Evolutionary conservation across 345 rosid genomes (phyloP).

Genomic region (Theobroma cacao): DNA sequence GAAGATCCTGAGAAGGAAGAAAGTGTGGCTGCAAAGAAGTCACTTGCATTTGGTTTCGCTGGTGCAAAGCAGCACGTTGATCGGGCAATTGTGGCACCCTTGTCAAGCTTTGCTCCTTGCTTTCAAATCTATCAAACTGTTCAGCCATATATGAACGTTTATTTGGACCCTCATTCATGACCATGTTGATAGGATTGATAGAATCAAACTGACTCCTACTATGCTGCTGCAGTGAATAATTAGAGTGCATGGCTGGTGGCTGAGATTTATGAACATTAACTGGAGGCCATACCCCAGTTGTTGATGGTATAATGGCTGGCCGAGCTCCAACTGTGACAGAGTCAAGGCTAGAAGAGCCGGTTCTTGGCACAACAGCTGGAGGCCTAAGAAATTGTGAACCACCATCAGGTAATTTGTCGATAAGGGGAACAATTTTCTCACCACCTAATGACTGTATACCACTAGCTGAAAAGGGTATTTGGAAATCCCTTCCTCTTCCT

Average conservation of each 20-base stretch:
- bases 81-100: constrained; percentile 34
- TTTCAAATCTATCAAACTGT: constrained; percentile 38
- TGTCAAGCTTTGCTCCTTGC: constrained; percentile 35
- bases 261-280: constrained; percentile 53
- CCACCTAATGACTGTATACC: constrained; percentile 39
- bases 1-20: constrained; percentile 37
- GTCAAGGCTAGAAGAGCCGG: constrained; percentile 44
- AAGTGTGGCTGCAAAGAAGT: constrained; percentile 47
- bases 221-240: constrained; percentile 42
- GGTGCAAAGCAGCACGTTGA: constrained; percentile 47
- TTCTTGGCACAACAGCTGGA: constrained; percentile 34
- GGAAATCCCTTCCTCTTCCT: constrained; percentile 48
- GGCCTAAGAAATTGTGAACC: constrained; percentile 41
- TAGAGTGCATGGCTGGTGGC: constrained; percentile 40
- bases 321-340: constrained; percentile 32
- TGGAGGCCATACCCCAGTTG: constrained; percentile 55
- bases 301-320: constrained; percentile 25
- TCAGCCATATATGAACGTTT: constrained; percentile 48
- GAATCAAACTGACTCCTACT: constrained; percentile 41
- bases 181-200: constrained; percentile 34
- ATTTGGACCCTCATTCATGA: constrained; percentile 44
- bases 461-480: constrained; percentile 39
- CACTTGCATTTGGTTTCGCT: constrained; percentile 43
- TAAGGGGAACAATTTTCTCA: constrained; percentile 37
- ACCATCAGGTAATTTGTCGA: constrained; percentile 43